Evolutionary conservation across 1,284 basidiomycete genomes (phyloP).

Genomic region (Pisolithus thermaeus): DNA sequence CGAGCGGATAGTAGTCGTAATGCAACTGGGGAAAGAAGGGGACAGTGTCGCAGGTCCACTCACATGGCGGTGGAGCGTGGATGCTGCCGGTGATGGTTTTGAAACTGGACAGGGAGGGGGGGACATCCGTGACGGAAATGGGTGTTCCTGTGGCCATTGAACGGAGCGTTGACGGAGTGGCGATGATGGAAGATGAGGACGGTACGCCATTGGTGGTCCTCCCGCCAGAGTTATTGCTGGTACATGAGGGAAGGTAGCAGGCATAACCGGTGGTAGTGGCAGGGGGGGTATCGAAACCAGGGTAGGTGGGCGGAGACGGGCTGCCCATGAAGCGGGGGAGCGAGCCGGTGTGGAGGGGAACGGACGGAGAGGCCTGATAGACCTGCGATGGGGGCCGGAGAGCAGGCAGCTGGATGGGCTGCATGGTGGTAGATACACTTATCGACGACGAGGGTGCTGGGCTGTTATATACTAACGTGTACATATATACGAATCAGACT

Average conservation of each 20-base stretch:
- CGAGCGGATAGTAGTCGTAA: constrained; percentile 16
- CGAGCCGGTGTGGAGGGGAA: constrained; percentile 15
- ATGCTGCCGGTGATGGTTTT: constrained; percentile 16
- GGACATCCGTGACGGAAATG: constrained; percentile 12
- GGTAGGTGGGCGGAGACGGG: constrained; percentile 19
- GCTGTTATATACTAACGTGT: constrained; percentile 14
- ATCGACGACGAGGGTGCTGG: constrained; percentile 2
- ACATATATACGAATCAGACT: constrained; percentile 17
- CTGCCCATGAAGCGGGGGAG: constrained; percentile 22
- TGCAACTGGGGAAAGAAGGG: constrained; percentile 16
- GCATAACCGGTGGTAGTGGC: constrained; percentile 5
- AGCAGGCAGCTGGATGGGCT: constrained; percentile 1
- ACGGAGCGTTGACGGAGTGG: constrained; percentile 9
- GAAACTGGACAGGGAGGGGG: constrained; percentile 17
- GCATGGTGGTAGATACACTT: too few species aligned
- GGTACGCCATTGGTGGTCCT: neutral
- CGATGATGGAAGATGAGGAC: neutral
- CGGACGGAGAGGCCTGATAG: constrained; percentile 10
- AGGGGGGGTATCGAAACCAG: constrained; percentile 6
- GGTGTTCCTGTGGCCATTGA: constrained; percentile 5
- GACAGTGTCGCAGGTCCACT: constrained; percentile 19
- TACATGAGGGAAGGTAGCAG: neutral
- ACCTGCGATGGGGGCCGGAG: neutral
- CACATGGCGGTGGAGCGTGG: constrained; percentile 9
- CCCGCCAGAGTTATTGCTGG: neutral